Percentiles rank a stretch among this genome's conserved stretches.
phyloP scores from a whole-genome alignment of 306 rosid species.

The Rubus parviflorus region DNA sequence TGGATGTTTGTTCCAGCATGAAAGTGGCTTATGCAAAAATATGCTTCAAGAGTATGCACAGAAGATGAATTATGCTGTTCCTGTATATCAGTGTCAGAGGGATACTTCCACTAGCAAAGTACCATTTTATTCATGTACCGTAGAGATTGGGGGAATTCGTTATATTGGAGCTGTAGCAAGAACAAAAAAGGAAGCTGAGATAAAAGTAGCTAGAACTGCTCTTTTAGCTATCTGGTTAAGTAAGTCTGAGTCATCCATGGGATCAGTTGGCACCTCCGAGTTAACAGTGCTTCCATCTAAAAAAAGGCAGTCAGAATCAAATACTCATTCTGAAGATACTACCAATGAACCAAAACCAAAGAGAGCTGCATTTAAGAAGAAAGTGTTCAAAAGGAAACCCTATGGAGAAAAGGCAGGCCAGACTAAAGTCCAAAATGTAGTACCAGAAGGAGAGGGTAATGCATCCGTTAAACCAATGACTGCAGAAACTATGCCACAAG shows the following conservation, averaged over 20 bases:
- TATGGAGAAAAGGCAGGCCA: slow-evolving; percentile 26
- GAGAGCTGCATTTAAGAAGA: slow-evolving; percentile 55
- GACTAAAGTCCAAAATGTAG: slow-evolving; percentile 17
- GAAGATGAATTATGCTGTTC: slow-evolving; percentile 95
- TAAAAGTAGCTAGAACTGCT: slow-evolving; percentile 97
- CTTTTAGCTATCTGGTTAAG: slow-evolving; percentile 71
- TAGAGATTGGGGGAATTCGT: slow-evolving; percentile 82
- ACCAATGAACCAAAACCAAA: slow-evolving; percentile 45
- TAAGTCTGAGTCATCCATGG: slow-evolving; percentile 44
- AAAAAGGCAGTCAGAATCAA: slow-evolving; percentile 45
- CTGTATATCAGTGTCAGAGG: slow-evolving; percentile 64
- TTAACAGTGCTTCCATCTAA: slow-evolving; percentile 77
- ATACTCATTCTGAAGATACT: slow-evolving; percentile 31
- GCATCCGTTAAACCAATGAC: slow-evolving; percentile 15
- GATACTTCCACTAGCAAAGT: slow-evolving; percentile 55
- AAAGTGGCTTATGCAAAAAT: slow-evolving; percentile 96
- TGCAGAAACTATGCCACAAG: slow-evolving; percentile 30
- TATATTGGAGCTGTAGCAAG: slow-evolving; percentile 80
- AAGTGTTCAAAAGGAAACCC: slow-evolving; percentile 39
- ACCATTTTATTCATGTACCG: slow-evolving; percentile 59
- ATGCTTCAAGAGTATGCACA: slow-evolving; percentile 98
- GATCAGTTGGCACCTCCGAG: slow-evolving; percentile 40
- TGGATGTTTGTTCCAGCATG: slow-evolving; percentile 60
- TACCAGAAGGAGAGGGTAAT: slow-evolving; percentile 17
- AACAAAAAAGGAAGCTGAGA: slow-evolving; percentile 95